Percentiles rank a stretch among this genome's conserved stretches.
Conservation (phyloP, 768 basidiomycete genomes). For the Lentinus tigrinus region DNA sequence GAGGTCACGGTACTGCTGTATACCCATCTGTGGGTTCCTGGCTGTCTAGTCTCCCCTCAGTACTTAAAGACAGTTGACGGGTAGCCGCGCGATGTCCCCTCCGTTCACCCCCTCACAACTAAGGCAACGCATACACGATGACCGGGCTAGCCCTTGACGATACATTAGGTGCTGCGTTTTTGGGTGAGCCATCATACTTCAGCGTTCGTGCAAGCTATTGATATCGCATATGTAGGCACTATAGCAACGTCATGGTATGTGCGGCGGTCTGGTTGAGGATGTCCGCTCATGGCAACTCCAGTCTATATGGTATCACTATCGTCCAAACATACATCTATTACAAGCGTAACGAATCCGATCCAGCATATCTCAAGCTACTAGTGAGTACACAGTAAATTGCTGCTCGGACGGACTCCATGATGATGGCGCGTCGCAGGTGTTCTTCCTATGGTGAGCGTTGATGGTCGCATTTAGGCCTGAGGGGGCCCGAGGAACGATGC, state of each 20-base stretch:
- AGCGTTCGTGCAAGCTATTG: neutral
- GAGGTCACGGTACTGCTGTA: neutral
- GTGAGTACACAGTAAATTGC: neutral
- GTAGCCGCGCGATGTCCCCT: neutral
- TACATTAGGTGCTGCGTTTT: constrained; percentile 17
- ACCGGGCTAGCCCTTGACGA: constrained; percentile 13
- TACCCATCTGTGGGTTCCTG: neutral
- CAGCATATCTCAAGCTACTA: constrained; percentile 3
- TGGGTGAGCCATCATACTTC: constrained; percentile 5
- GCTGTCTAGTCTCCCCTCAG: neutral
- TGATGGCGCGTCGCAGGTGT: constrained; percentile 6
- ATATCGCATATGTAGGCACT: neutral
- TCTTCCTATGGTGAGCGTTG: constrained; percentile 12
- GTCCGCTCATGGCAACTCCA: neutral
- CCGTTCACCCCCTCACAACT: neutral
- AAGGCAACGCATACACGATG: neutral
- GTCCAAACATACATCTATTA: constrained; percentile 22
- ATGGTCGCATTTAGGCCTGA: neutral
- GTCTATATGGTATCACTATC: constrained; percentile 23
- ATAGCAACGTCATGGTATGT: constrained; percentile 13
- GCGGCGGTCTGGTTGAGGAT: neutral
- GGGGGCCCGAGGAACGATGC: neutral
- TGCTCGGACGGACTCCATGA: neutral
- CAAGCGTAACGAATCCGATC: constrained; percentile 6
- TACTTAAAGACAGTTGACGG: neutral